phyloP scores from a whole-genome alignment of 2,329 filamentous ascomycete species.

The Alternaria gaisen region DNA sequence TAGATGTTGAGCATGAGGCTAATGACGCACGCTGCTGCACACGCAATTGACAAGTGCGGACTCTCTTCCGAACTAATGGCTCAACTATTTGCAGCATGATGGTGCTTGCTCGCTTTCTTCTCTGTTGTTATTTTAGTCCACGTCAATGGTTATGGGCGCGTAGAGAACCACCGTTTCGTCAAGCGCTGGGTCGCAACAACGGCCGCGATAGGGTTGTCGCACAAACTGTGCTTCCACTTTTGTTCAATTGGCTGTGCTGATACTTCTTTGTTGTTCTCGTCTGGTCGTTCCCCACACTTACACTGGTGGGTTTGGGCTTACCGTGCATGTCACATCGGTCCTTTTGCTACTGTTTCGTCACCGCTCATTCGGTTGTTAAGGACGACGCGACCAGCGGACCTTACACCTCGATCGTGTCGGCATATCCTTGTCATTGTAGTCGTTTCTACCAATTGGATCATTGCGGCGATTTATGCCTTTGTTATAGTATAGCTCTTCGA shows the following conservation, averaged over 20 bases:
- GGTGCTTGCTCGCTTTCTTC: neutral
- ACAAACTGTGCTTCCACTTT: conserved; percentile 7
- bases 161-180: conserved; percentile 20
- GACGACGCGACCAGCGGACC: conserved; percentile 22
- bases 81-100: conserved; percentile 20
- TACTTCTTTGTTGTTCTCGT: conserved; percentile 24
- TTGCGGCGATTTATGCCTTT: conserved; percentile 9
- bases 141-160: conserved; percentile 4
- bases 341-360: conserved; percentile 33
- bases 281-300: conserved; percentile 23
- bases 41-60: conserved; percentile 32
- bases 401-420: conserved; percentile 16
- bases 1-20: conserved; percentile 33
- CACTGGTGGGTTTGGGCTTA: conserved; percentile 20
- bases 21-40: conserved; percentile 41
- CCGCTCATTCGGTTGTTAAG: conserved; percentile 30
- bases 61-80: conserved; percentile 33
- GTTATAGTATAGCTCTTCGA: conserved; percentile 11
- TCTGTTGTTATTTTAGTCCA: neutral
- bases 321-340: conserved; percentile 33
- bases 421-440: conserved; percentile 8
- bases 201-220: conserved; percentile 12
- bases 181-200: conserved; percentile 15
- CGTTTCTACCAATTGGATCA: conserved; percentile 14
- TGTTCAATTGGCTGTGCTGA: conserved; percentile 3